Evolutionary conservation across 208 protist species (phyloP), one percentile per base, ranked within the genome.

Genomic region (Leishmania martiniquensis): DNA sequence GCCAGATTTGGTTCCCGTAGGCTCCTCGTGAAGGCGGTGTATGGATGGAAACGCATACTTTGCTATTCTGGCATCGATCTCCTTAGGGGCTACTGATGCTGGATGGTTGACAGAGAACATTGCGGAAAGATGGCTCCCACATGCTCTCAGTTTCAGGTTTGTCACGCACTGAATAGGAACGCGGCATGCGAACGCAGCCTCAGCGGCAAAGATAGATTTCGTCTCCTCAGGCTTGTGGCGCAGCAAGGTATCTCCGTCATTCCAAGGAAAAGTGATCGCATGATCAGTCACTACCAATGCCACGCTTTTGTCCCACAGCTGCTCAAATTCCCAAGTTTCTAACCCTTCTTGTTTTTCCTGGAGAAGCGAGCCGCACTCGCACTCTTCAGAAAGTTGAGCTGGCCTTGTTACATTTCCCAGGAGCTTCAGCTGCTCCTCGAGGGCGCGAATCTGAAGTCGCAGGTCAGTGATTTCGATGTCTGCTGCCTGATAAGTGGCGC

Each of bases 151-250:
- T 3, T 71, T 74, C 0, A 71, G 71, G 45, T 87, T 68, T 20
- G 76, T 76, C 49, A 94, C 66, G 57, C 73, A 86, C 44, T 85
- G 65, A 37, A 84, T 42, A 6, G 90, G 86, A 2, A 84, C 79
- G 69, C 81, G 60, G 25, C 86, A 88, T 62, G 76, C 83, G 34
- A 76, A 81, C 4, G 79, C 83, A 39, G 82, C 76, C 42, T 91
- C 87, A 0, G 68, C 76, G 3, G 17, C 70, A 57, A 88, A 83
- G 29, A 83, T 68, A 12, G 66, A 67, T 10, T 83, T 75, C 22
- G 83, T 75, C 55, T 94, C 86, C 60, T 94, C 87, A 1, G 87
- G 86, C 22, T 86, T 89, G 66, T 88, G 82, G 32, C 60, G 69
- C 25, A 90, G 17, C 13, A 94, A 72, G 0, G 66, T 60, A 52